phyloP scores from a whole-genome alignment of 805 yeast genomes.

The Debaryomyces castellii region DNA sequence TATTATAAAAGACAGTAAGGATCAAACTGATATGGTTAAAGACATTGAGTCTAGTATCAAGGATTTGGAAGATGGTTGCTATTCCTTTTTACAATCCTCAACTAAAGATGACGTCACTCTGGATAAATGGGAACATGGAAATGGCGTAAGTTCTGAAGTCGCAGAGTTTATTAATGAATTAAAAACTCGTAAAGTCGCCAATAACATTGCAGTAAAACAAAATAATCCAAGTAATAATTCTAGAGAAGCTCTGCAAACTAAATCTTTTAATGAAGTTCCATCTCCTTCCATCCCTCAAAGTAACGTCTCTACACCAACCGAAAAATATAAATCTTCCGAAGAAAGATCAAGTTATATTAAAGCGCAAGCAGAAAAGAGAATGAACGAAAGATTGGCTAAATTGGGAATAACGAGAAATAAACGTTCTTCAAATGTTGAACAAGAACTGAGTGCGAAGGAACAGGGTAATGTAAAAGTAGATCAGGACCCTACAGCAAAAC shows the following conservation, averaged over 20 bases:
- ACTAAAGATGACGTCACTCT: constrained; percentile 49
- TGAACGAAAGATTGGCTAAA: constrained; percentile 83
- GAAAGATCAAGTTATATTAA: constrained; percentile 79
- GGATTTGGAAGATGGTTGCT: constrained; percentile 55
- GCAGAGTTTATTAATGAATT: constrained; percentile 59
- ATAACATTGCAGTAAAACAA: background rate
- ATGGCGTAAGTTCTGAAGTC: constrained; percentile 68
- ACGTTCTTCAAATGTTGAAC: constrained; percentile 6
- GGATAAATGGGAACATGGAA: constrained; percentile 78
- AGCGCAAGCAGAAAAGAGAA: constrained; percentile 70
- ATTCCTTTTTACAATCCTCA: constrained; percentile 39
- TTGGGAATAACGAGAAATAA: constrained; percentile 61
- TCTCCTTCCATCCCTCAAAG: constrained; percentile 8
- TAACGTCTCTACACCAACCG: constrained; percentile 2
- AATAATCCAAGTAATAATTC: no score
- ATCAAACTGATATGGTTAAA: constrained; percentile 57
- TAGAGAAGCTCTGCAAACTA: no score
- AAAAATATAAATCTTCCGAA: constrained; percentile 47
- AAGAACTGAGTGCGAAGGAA: background rate
- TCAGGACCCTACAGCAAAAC: background rate
- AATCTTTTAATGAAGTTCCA: no score
- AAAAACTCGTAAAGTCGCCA: constrained; percentile 15
- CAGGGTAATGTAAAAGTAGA: background rate
- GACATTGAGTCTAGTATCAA: constrained; percentile 75
- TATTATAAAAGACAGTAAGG: constrained; percentile 53